Evolutionary conservation across 1,284 basidiomycete species (phyloP), one percentile per base, ranked within the genome.

Genomic region (Malassezia vespertilionis): DNA sequence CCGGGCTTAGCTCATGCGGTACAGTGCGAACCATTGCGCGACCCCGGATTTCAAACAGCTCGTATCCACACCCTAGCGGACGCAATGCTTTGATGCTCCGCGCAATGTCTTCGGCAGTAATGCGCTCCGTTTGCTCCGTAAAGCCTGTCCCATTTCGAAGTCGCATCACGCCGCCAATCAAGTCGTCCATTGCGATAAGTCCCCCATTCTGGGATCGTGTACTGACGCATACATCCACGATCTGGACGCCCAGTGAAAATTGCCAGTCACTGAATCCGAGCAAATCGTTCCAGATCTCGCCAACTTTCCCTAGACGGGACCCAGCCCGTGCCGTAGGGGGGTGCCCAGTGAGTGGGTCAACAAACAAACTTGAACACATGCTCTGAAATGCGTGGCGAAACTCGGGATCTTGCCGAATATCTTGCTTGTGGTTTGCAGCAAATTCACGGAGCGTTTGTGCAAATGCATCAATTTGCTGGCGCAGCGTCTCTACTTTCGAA

Each of bases 311-410:
- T 1, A 71, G 67, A 9, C 40, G 41, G n/a, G 54, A 37, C 6
- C 38, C 24, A 4, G 44, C 36, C 5, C 17, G 11, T 3, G 37
- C 12, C 9, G 53, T 39, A 36, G 26, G 37, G 3, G 39, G 58
- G 40, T 11, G 56, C 36, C 57, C 61, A 0, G 67, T 84, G 15
- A 97, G 78, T 0, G 93, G 91, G 70, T 97, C 93, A 15, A 99
- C 86, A 22, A 88, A 89, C 46, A 99, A 84, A 12, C 83, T 82
- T 1, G 83, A 79, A 69, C 93, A 99, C 88, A 97, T 95, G 52
- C 86, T 83, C 61, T 90, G 87, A 72, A 97, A 97, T 12, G 82
- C 83, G 75, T 84, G 83, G 2, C 91, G 78, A 68, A 97, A 91
- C 2, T 79, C 77, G 1, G 93, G 86, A 63, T 95, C 86, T 46